Evolutionary conservation across 257 asterid species (phyloP), one percentile per base, ranked within the genome.

Genomic region (Scutellaria baicalensis): DNA sequence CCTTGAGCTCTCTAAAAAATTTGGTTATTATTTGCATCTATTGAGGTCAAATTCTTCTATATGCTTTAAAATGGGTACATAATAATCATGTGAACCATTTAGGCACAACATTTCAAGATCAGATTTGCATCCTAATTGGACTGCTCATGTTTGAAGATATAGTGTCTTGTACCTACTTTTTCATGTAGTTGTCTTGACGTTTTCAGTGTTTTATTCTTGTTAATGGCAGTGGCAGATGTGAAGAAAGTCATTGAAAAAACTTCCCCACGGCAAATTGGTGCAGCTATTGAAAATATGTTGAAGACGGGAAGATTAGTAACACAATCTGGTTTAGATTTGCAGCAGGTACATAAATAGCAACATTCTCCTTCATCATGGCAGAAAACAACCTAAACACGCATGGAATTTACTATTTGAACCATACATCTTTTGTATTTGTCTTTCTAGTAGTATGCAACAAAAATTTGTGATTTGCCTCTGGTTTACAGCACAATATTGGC

Each of bases 241-340:
- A 86, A 68, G 89, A 91, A 84, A 74, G 42, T 83, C 52, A 70
- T 91, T 16, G 86, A 84, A n/a, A 91, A 73, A 84, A 76, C 72
- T 77, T 61, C 73, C 57, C 97, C 99, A 31, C 75, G 49, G 63
- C 90, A 79, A 70, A 89, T 89, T 60, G 86, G 97, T 66, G 74
- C 72, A 71, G 83, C 84, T 81, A 79, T 94, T 80, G 97, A 89
- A 59, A 91, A 81, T 77, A 63, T 94, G 89, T 66, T 94, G 79
- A 91, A 89, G 90, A 94, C 99, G 10, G 99, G 99, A 75, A 78
- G 80, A 63, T 64, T 94, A 81, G 70, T n/a, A 48, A 87, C 99
- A 61, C 84, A 83, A 68, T 75, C 96, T 38, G 93, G 96, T 63
- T 73, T 94, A 62, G 99, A 94, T 82, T 79, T 94, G 81, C 96